phyloP scores from a whole-genome alignment of 2,329 filamentous ascomycete genomes.

The Botrytis medusae region DNA sequence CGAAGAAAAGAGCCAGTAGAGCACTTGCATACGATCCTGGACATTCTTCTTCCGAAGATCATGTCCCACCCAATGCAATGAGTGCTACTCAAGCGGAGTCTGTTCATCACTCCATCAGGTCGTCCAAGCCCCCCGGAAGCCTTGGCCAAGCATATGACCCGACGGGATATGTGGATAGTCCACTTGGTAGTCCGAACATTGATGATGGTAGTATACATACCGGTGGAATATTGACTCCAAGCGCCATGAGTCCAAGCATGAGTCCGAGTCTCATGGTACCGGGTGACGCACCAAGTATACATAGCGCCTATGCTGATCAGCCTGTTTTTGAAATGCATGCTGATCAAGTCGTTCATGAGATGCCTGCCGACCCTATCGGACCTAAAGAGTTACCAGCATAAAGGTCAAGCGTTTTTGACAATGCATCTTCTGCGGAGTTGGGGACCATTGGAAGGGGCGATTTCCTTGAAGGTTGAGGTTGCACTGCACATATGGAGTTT shows the following conservation, averaged over 20 bases:
- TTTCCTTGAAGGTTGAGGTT: not conserved
- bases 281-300: not conserved
- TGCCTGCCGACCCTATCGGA: not conserved
- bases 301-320: not conserved
- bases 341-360: not conserved
- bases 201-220: not conserved
- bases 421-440: not conserved
- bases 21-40: slow-evolving; percentile 12
- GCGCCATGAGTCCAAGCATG: not conserved
- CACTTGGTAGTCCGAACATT: not conserved
- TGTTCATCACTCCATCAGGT: not conserved
- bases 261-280: not conserved
- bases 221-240: not conserved
- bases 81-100: not conserved
- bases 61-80: not conserved
- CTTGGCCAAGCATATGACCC: not conserved
- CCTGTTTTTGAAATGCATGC: not conserved
- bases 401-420: not conserved
- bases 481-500: not conserved
- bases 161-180: slow-evolving; percentile 1
- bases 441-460: not conserved
- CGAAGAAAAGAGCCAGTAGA: not conserved
- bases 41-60: not conserved
- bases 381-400: not conserved
- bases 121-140: not conserved